phyloP scores from a whole-genome alignment of 371 early-diverging fungal genomes.

The Batrachochytrium dendrobatidis region DNA sequence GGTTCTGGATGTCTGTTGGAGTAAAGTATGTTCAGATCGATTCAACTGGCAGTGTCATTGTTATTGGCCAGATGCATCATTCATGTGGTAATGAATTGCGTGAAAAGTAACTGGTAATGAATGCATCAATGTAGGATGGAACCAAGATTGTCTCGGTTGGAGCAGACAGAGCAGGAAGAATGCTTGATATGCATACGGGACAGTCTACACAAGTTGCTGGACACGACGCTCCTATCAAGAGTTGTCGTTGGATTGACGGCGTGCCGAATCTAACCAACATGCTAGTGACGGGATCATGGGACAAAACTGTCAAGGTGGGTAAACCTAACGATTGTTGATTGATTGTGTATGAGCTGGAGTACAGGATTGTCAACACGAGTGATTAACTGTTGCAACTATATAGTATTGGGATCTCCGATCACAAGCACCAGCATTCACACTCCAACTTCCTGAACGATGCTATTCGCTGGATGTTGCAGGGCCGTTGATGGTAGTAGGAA shows the following conservation, averaged over 20 bases:
- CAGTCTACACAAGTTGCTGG: constrained; percentile 72
- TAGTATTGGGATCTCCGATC: constrained; percentile 88
- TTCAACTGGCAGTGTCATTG: neutral
- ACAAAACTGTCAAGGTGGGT: constrained; percentile 76
- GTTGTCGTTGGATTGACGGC: constrained; percentile 64
- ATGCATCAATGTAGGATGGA: constrained; percentile 79
- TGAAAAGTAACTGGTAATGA: too few relatives aligned
- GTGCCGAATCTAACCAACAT: constrained; percentile 34
- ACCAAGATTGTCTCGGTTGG: constrained; percentile 79
- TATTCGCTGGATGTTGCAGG: constrained; percentile 80
- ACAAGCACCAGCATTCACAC: constrained; percentile 62
- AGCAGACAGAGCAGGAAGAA: constrained; percentile 73
- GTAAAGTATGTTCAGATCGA: constrained; percentile 53
- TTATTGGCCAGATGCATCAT: neutral
- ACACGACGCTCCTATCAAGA: constrained; percentile 76
- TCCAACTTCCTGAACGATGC: constrained; percentile 74
- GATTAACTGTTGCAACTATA: constrained; percentile 5
- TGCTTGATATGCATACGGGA: constrained; percentile 71
- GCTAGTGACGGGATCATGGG: constrained; percentile 92
- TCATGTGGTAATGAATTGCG: neutral
- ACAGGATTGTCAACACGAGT: neutral
- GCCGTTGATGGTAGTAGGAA: constrained; percentile 69
- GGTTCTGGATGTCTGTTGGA: constrained; percentile 77
- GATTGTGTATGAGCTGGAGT: neutral
- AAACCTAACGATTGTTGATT: neutral